Percentiles rank a stretch among this genome's conserved stretches.
These are phyloP conservation scores for Straminergon stramineum DNA, from an alignment of 225 moss, liverwort and hornwort genomes.

Conservation along the genomic window DNA sequence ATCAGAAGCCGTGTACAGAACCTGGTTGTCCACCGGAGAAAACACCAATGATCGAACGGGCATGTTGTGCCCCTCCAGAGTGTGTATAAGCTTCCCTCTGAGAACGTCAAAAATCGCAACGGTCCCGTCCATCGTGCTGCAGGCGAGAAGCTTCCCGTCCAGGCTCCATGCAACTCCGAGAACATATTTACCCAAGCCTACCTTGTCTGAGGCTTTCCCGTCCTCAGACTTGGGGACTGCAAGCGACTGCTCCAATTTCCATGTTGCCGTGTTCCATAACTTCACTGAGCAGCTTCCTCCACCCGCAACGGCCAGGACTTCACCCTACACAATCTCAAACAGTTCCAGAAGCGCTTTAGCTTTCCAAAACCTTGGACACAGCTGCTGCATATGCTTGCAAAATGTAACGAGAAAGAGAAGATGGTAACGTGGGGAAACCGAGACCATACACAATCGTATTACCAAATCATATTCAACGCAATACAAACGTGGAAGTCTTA, in stretches of 20 bases:
- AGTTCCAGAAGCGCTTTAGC: background rate
- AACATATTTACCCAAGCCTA: conserved; percentile 68
- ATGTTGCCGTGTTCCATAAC: conserved; percentile 79
- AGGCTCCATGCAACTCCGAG: conserved; percentile 90
- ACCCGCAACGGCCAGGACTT: conserved; percentile 82
- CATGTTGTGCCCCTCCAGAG: conserved; percentile 88
- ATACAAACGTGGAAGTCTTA: background rate
- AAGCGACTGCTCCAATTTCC: conserved; percentile 67
- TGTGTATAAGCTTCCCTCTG: conserved; percentile 64
- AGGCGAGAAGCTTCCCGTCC: conserved; percentile 82
- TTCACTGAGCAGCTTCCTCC: conserved; percentile 91
- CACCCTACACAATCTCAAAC: conserved; percentile 36
- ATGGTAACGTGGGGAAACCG: background rate
- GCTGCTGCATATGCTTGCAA: background rate
- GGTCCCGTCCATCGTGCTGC: conserved; percentile 94
- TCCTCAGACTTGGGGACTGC: conserved; percentile 56
- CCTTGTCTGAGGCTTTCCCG: conserved; percentile 55
- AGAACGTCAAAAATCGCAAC: conserved; percentile 75
- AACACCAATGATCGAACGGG: conserved; percentile 85
- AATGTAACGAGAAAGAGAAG: background rate
- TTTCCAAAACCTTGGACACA: background rate
- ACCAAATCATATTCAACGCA: background rate
- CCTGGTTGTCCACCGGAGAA: conserved; percentile 71
- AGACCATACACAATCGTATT: background rate
- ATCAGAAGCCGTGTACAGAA: conserved; percentile 82